Percentiles rank a stretch among this genome's conserved stretches.
These are phyloP conservation scores for Crucihimalaya himalaica DNA, from an alignment of 345 rosid species.

Conservation along the genomic window DNA sequence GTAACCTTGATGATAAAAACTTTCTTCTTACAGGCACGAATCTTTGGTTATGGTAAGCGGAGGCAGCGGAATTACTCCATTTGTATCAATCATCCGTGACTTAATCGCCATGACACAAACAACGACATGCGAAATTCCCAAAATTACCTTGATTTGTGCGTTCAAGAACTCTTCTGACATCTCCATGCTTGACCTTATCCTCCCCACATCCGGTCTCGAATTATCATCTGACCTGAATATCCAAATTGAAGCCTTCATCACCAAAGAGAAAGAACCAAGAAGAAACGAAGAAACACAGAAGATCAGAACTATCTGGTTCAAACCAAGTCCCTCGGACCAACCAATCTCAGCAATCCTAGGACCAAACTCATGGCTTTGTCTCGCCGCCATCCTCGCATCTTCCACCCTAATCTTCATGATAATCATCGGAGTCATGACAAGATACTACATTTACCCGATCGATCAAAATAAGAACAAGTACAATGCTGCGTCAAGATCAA, in stretches of 20 bases:
- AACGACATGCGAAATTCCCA: slow-evolving; percentile 44
- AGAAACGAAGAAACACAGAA: slow-evolving; percentile 14
- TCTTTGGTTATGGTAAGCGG: slow-evolving; percentile 77
- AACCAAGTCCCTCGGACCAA: slow-evolving; percentile 47
- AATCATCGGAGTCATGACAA: slow-evolving; percentile 56
- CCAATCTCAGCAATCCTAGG: slow-evolving; percentile 64
- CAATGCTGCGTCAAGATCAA: slow-evolving; percentile 42
- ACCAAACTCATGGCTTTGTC: slow-evolving; percentile 75
- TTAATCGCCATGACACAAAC: slow-evolving; percentile 42
- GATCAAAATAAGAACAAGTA: slow-evolving; percentile 46
- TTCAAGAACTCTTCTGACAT: slow-evolving; percentile 63
- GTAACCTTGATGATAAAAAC: not conserved
- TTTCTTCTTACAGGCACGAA: slow-evolving; percentile 53
- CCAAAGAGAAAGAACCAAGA: slow-evolving; percentile 54
- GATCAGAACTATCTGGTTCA: slow-evolving; percentile 54
- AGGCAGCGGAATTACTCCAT: slow-evolving; percentile 90
- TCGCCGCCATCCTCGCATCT: slow-evolving; percentile 62
- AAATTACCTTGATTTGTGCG: slow-evolving; percentile 49
- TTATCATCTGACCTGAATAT: slow-evolving; percentile 44
- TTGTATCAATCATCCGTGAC: slow-evolving; percentile 70
- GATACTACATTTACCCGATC: slow-evolving; percentile 60
- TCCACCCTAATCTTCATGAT: slow-evolving; percentile 60
- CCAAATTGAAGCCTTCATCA: slow-evolving; percentile 66
- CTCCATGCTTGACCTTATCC: slow-evolving; percentile 64
- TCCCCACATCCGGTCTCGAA: slow-evolving; percentile 47